phyloP scores from a whole-genome alignment of 2,329 filamentous ascomycete species.

The Colletotrichum sp. region DNA sequence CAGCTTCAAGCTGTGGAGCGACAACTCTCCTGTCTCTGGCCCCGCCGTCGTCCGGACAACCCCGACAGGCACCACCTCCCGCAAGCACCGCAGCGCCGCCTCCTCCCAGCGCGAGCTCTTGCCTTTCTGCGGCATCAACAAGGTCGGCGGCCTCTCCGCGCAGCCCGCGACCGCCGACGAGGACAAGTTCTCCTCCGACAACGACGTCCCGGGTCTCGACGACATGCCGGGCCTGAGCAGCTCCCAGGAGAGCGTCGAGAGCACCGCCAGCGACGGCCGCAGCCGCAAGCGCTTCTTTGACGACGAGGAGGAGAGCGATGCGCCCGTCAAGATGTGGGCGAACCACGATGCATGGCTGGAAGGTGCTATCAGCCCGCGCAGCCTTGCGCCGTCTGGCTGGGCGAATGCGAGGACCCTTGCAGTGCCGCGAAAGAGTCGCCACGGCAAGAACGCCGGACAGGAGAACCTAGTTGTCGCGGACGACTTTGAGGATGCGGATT shows the following conservation, averaged over 20 bases:
- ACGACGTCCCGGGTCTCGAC: slow-evolving; percentile 35
- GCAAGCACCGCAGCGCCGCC: slow-evolving; percentile 24
- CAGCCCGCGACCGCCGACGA: slow-evolving; percentile 50
- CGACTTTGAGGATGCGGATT: slow-evolving; percentile 74
- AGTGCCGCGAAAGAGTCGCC: slow-evolving; percentile 40
- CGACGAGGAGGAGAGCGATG: slow-evolving; percentile 43
- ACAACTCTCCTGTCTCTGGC: slow-evolving; percentile 24
- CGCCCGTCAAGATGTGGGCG: slow-evolving; percentile 25
- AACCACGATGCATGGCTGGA: slow-evolving; percentile 35
- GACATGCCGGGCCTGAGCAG: slow-evolving; percentile 54
- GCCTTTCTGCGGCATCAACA: slow-evolving; percentile 83
- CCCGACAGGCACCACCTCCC: slow-evolving; percentile 11
- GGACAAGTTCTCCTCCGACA: slow-evolving; percentile 26
- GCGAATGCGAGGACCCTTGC: slow-evolving; percentile 52
- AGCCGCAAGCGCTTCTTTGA: slow-evolving; percentile 54
- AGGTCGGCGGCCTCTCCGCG: slow-evolving; percentile 69
- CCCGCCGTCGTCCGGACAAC: slow-evolving; percentile 21
- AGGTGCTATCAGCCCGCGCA: slow-evolving; percentile 43
- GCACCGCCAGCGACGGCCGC: slow-evolving; percentile 18
- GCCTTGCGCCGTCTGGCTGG: slow-evolving; percentile 39
- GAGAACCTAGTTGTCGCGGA: slow-evolving; percentile 49
- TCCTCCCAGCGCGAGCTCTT: slow-evolving; percentile 63
- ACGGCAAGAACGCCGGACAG: slow-evolving; percentile 32
- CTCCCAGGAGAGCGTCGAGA: slow-evolving; percentile 56
- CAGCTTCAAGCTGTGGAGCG: slow-evolving; percentile 57